A percentile compares a stretch with the other conserved stretches of the same genome.
phyloP scores from a whole-genome alignment of 2,329 filamentous ascomycete genomes.

The Botrytis byssoidea region DNA sequence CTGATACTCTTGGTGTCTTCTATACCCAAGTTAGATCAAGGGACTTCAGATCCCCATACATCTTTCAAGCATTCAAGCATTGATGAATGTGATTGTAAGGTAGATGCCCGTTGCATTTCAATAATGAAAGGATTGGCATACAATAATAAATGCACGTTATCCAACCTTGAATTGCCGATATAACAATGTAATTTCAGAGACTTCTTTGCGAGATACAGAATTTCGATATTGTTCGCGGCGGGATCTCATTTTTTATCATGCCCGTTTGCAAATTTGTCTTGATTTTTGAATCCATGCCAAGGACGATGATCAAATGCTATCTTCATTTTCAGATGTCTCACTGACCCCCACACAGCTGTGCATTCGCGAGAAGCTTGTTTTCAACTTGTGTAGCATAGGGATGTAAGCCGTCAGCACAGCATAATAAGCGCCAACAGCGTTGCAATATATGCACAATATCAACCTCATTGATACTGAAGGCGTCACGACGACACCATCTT shows the following conservation, averaged over 20 bases:
- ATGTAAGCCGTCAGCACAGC: slow-evolving; percentile 5
- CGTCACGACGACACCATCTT: not conserved
- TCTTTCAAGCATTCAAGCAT: not conserved
- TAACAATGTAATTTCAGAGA: not conserved
- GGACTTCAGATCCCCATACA: not conserved
- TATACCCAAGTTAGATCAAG: not conserved
- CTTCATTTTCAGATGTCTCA: not conserved
- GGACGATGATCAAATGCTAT: not conserved
- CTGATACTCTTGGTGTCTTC: not conserved
- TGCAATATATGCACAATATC: not conserved
- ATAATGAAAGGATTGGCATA: not conserved
- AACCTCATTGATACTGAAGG: not conserved
- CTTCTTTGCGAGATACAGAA: not conserved
- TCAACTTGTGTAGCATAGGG: not conserved
- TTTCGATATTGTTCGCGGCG: not conserved
- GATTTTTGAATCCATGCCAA: not conserved
- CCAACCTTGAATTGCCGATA: not conserved
- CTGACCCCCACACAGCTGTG: not conserved
- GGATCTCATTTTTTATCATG: not conserved
- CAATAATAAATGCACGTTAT: not conserved
- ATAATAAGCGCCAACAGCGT: slow-evolving; percentile 7
- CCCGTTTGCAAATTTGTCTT: not conserved
- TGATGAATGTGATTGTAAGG: not conserved
- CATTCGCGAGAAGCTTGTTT: slow-evolving; percentile 13
- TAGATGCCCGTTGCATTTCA: not conserved